phyloP scores from a whole-genome alignment of 208 protist genomes.

The Trypanosomatidae sp. region DNA sequence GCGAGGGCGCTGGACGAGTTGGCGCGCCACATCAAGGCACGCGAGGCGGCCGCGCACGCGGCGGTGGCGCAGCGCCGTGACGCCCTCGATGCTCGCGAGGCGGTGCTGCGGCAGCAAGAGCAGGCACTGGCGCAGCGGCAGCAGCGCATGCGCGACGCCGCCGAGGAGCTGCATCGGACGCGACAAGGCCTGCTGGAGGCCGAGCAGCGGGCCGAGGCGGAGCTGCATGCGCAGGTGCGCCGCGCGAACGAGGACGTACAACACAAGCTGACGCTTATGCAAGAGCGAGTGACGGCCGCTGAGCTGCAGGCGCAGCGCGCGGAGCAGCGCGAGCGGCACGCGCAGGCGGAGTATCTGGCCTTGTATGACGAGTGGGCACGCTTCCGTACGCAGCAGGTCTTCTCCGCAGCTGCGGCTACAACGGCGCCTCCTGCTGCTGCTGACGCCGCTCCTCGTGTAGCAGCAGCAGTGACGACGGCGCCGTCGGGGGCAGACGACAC shows the following conservation, averaged over 20 bases:
- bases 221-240: conserved; percentile 49
- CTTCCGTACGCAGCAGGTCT: conserved; percentile 39
- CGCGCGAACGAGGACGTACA: conserved; percentile 64
- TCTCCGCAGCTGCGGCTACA: conserved; percentile 1
- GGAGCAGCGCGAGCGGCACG: conserved; percentile 52
- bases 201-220: conserved; percentile 52
- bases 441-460: not conserved
- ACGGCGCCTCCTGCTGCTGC: not conserved
- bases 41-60: conserved; percentile 17
- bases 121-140: conserved; percentile 15
- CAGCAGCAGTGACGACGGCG: too few relatives aligned
- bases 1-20: conserved; percentile 21
- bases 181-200: conserved; percentile 53
- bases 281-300: conserved; percentile 28
- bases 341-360: conserved; percentile 46
- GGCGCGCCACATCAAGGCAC: conserved; percentile 9
- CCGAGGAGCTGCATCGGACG: conserved; percentile 31
- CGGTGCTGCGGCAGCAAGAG: conserved; percentile 15
- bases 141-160: conserved; percentile 25
- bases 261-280: conserved; percentile 23
- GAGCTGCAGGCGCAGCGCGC: conserved; percentile 43
- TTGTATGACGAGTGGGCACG: conserved; percentile 60
- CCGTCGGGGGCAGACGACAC: too few relatives aligned
- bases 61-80: conserved; percentile 8
- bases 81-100: conserved; percentile 11